These are phyloP conservation scores for Tubosaeta sp. DNA, from an alignment of 768 basidiomycete genomes.

Conservation along the genomic window DNA sequence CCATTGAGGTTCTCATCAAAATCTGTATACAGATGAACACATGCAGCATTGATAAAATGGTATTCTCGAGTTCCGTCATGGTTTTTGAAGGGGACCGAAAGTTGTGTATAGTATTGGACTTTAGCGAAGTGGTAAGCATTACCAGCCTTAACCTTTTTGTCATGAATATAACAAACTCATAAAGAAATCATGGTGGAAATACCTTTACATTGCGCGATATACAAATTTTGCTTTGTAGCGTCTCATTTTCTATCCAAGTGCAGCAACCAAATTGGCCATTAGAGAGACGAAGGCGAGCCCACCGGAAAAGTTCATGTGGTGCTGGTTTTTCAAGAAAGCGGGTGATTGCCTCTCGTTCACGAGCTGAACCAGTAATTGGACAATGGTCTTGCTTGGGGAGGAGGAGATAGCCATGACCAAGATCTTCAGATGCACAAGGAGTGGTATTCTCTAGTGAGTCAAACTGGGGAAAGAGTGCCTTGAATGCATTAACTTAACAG, in stretches of 20 bases:
- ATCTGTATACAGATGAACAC: neutral
- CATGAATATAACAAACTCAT: neutral
- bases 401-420: conserved; percentile 2
- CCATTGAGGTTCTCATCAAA: neutral
- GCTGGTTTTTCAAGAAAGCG: neutral
- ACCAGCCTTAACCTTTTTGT: neutral
- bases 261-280: neutral
- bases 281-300: neutral
- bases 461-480: conserved; percentile 27
- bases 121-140: neutral
- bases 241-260: too few relatives aligned
- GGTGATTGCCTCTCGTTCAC: neutral
- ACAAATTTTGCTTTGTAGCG: too few relatives aligned
- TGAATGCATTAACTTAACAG: conserved; percentile 17
- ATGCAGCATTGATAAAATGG: neutral
- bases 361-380: neutral
- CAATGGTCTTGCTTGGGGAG: conserved; percentile 13
- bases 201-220: neutral
- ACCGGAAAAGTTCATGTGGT: neutral
- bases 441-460: conserved; percentile 20
- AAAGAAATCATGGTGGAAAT: neutral
- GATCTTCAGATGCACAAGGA: conserved; percentile 18
- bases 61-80: neutral
- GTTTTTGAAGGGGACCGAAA: neutral
- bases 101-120: neutral